phyloP scores from a whole-genome alignment of 148 eudicot species.

The Tetragonia tetragonoides region DNA sequence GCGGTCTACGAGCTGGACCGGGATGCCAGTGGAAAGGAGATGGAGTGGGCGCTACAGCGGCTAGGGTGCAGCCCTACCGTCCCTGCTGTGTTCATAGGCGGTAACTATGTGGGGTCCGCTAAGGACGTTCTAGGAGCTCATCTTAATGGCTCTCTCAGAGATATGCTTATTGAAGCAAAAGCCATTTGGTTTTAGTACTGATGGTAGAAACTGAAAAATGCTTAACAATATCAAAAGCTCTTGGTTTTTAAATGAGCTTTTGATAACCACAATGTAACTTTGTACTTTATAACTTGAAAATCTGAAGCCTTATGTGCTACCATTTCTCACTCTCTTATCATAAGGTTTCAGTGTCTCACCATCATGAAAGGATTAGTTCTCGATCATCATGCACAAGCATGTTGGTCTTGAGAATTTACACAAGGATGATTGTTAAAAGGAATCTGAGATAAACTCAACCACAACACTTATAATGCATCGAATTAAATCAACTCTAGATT shows the following conservation, averaged over 20 bases:
- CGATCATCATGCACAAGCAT: background rate
- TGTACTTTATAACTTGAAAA: background rate
- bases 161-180: constrained; percentile 32
- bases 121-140: constrained; percentile 36
- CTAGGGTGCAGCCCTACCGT: constrained; percentile 36
- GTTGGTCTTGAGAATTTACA: background rate
- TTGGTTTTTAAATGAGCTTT: constrained; percentile 27
- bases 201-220: background rate
- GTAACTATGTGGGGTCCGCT: constrained; percentile 33
- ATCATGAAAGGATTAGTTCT: background rate
- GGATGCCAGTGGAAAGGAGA: constrained; percentile 32
- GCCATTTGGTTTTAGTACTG: constrained; percentile 37
- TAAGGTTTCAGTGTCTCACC: background rate
- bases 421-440: background rate
- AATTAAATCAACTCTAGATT: background rate
- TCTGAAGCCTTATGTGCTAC: constrained; percentile 1
- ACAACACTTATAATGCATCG: background rate
- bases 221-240: constrained; percentile 21
- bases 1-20: constrained; percentile 35
- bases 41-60: constrained; percentile 34
- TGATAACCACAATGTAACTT: constrained; percentile 19
- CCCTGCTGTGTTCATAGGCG: constrained; percentile 39
- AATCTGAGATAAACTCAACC: background rate
- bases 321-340: background rate
- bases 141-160: constrained; percentile 34